These are phyloP conservation scores for Fusarium staphyleae DNA, from an alignment of 2,329 filamentous ascomycete species.

Conservation along the genomic window DNA sequence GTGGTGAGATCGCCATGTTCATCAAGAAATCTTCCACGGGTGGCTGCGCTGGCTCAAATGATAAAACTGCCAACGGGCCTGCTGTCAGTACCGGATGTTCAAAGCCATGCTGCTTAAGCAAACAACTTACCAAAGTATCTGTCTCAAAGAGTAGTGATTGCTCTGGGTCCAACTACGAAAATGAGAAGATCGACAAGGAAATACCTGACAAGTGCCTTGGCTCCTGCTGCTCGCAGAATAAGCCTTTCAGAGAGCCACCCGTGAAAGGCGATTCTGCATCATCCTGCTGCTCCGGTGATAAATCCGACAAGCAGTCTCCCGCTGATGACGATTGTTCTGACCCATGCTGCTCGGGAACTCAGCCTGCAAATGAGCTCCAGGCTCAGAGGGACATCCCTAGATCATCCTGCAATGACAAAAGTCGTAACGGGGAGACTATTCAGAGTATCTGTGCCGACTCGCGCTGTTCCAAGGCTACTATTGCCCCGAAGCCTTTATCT, in stretches of 20 bases:
- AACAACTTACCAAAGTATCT: background rate
- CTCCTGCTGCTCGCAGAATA: constrained; percentile 17
- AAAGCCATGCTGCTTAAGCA: constrained; percentile 8
- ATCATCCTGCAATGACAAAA: too few species aligned
- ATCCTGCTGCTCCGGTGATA: constrained; percentile 1
- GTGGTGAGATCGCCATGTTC: constrained; percentile 10
- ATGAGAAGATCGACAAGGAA: background rate
- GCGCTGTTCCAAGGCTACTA: background rate
- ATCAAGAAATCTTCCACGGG: constrained; percentile 1
- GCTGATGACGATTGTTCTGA: background rate
- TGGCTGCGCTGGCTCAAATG: constrained; percentile 19
- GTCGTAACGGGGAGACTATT: too few species aligned
- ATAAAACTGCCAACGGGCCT: background rate
- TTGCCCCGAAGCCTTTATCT: background rate
- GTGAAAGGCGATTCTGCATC: background rate
- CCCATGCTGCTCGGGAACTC: background rate
- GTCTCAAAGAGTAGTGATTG: background rate
- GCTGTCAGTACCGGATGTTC: background rate
- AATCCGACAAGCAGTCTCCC: background rate
- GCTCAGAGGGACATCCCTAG: background rate
- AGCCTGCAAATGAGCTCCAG: background rate
- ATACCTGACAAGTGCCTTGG: background rate
- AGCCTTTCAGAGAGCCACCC: background rate
- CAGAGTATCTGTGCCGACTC: background rate
- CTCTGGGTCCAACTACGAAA: background rate